These are phyloP conservation scores for Boletus rufocinnamomeus DNA, from an alignment of 768 basidiomycete species.

Conservation along the genomic window DNA sequence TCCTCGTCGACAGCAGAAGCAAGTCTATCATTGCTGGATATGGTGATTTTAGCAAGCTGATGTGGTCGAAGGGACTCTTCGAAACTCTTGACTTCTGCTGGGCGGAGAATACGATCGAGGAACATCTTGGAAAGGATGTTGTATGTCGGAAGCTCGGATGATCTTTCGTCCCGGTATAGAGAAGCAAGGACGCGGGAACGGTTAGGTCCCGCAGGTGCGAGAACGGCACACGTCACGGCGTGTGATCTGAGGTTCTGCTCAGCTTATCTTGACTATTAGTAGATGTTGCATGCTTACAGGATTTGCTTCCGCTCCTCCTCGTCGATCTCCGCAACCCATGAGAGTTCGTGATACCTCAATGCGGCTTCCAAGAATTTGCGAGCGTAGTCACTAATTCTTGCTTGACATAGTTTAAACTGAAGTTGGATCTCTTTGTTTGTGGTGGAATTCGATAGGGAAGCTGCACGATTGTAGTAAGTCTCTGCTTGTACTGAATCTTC, in stretches of 20 bases:
- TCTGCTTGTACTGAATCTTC: conserved; percentile 98
- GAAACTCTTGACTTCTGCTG: conserved; percentile 87
- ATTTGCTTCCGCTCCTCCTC: conserved; percentile 91
- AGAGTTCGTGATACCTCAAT: conserved; percentile 90
- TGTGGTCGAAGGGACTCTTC: conserved; percentile 85
- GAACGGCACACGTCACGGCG: conserved; percentile 93
- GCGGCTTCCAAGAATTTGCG: conserved; percentile 95
- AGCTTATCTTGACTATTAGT: conserved; percentile 1
- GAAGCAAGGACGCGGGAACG: conserved; percentile 91
- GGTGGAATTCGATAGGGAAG: conserved; percentile 80
- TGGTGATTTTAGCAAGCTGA: conserved; percentile 89
- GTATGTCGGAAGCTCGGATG: conserved; percentile 73
- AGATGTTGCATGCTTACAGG: conserved; percentile 59
- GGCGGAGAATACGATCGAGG: conserved; percentile 93
- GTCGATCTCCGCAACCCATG: conserved; percentile 87
- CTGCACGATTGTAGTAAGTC: conserved; percentile 95
- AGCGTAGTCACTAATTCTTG: conserved; percentile 89
- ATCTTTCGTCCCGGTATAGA: conserved; percentile 92
- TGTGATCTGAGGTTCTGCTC: conserved; percentile 56
- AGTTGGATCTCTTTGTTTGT: conserved; percentile 78
- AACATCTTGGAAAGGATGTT: conserved; percentile 98
- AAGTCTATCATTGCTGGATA: conserved; percentile 80
- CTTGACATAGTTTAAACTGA: conserved; percentile 90
- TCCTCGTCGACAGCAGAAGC: conserved; percentile 67
- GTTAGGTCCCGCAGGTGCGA: conserved; percentile 96